Conservation (phyloP, 2,329 filamentous ascomycete species). For the Trichoderma sp. region DNA sequence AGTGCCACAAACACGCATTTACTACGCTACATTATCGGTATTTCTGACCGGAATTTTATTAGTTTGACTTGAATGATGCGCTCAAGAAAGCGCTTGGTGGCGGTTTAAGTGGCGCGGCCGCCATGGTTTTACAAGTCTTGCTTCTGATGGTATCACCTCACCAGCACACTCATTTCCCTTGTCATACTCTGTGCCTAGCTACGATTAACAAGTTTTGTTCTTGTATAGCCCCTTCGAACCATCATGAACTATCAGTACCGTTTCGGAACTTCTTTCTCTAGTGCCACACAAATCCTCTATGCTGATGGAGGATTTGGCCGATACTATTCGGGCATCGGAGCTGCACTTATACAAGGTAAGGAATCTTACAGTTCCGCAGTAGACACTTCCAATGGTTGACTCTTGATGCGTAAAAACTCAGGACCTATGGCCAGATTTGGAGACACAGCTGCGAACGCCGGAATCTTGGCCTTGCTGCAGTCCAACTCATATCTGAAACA, state of each 20-base stretch:
- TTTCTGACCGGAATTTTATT: not conserved
- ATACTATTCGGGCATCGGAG: constrained; percentile 45
- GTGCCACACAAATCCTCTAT: constrained; percentile 40
- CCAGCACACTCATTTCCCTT: not conserved
- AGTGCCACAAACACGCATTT: constrained; percentile 12
- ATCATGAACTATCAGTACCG: constrained; percentile 53
- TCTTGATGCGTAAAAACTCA: constrained; percentile 20
- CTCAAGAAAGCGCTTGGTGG: constrained; percentile 45
- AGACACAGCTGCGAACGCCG: constrained; percentile 48
- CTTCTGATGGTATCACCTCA: constrained; percentile 42
- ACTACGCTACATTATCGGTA: not conserved
- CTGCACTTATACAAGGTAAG: constrained; percentile 44
- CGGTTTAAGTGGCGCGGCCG: constrained; percentile 46
- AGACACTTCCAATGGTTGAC: not conserved
- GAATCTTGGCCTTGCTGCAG: constrained; percentile 46
- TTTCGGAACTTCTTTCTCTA: constrained; percentile 41
- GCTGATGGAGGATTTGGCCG: constrained; percentile 40
- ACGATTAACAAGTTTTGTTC: not conserved
- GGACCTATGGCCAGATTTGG: constrained; percentile 46
- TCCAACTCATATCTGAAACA: constrained; percentile 45
- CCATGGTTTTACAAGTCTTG: constrained; percentile 47
- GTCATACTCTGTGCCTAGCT: not conserved
- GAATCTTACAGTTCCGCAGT: not conserved
- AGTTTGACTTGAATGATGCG: constrained; percentile 46
- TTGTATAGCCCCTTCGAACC: constrained; percentile 42